Percentiles rank a stretch among this genome's conserved stretches.
Evolutionary conservation across 2,329 filamentous ascomycete species (phyloP).

Genomic region (Stylonectria norvegica): DNA sequence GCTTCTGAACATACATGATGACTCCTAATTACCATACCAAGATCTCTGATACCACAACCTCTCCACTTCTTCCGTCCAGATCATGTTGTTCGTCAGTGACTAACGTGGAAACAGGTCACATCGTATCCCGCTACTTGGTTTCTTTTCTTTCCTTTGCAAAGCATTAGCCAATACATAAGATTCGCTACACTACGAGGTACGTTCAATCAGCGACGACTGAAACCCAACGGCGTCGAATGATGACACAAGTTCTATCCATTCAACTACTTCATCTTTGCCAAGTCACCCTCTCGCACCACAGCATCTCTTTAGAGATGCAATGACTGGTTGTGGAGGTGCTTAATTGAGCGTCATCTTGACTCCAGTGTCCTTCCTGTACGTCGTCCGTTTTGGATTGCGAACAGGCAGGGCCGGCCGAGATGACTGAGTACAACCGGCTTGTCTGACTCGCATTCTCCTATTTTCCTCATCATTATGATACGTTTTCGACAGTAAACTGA

Average conservation of each 20-base stretch:
- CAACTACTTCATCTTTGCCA: slow-evolving; percentile 64
- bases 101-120: no score
- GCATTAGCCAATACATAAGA: no score
- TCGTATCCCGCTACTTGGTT: no score
- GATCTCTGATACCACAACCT: slow-evolving; percentile 48
- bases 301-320: slow-evolving; percentile 42
- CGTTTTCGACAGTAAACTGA: no score
- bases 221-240: no score
- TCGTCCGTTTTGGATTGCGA: slow-evolving; percentile 54
- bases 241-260: slow-evolving; percentile 68
- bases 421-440: slow-evolving; percentile 68
- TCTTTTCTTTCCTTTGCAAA: no score
- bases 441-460: slow-evolving; percentile 40
- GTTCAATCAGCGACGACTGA: no score
- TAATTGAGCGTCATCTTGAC: slow-evolving; percentile 52
- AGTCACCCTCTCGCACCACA: slow-evolving; percentile 73
- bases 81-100: slow-evolving; percentile 1
- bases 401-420: slow-evolving; percentile 52
- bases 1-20: slow-evolving; percentile 69
- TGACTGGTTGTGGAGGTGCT: slow-evolving; percentile 74
- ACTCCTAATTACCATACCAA: slow-evolving; percentile 62
- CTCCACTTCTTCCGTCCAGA: slow-evolving; percentile 7
- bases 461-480: not conserved
- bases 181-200: no score
- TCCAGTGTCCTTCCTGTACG: slow-evolving; percentile 49